Evolutionary conservation across 2,329 filamentous ascomycete genomes (phyloP).

Genomic region (Pseudocercospora fijiensis): DNA sequence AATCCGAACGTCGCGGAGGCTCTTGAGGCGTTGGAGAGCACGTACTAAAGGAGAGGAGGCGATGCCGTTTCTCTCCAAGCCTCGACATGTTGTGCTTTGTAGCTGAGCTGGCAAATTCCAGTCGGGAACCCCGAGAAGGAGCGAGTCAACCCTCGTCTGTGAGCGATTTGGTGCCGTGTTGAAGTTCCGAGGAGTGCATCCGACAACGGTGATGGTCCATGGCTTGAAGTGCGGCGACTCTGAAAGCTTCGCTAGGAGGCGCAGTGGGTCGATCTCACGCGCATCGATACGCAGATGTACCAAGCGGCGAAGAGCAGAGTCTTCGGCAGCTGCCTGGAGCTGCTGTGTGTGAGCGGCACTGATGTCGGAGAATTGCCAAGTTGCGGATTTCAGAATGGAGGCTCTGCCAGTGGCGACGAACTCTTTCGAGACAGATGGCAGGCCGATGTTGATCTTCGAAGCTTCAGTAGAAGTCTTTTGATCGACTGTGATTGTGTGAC

Average conservation of each 20-base stretch:
- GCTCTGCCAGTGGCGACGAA: background rate
- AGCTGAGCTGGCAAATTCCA: background rate
- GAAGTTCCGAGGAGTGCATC: background rate
- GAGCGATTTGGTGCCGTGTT: background rate
- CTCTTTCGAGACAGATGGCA: background rate
- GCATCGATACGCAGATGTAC: background rate
- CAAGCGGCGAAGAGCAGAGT: background rate
- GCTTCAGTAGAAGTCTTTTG: background rate
- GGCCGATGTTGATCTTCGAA: background rate
- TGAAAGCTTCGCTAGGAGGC: background rate
- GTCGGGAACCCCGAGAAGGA: background rate
- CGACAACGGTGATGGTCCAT: background rate
- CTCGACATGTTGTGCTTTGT: background rate
- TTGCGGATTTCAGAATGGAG: background rate
- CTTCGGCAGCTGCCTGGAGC: background rate
- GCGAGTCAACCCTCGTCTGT: background rate
- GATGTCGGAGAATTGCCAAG: background rate
- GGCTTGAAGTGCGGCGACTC: background rate
- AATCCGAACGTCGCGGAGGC: background rate
- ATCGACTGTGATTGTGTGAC: background rate
- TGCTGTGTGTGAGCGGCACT: background rate
- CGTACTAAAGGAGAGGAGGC: background rate
- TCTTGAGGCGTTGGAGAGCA: background rate
- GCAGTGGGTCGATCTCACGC: background rate
- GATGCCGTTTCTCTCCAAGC: background rate